Conservation (phyloP, 2,329 filamentous ascomycete genomes). For the Colletotrichum coccodes region DNA sequence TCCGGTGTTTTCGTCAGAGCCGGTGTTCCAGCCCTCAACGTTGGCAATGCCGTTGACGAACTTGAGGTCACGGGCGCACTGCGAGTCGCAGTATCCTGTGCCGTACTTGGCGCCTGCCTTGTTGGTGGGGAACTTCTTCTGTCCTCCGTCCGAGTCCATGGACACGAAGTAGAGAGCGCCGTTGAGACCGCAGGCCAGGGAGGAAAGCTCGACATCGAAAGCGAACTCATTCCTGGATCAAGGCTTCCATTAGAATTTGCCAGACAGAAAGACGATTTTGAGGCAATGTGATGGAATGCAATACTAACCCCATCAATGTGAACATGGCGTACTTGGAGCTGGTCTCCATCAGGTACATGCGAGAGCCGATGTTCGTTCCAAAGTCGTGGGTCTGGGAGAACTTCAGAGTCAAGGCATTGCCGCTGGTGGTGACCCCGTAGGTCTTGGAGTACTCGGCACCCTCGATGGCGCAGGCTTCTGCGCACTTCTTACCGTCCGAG, state of each 20-base stretch:
- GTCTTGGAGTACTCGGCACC: slow-evolving; percentile 56
- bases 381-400: slow-evolving; percentile 61
- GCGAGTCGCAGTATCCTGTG: slow-evolving; percentile 65
- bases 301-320: slow-evolving; percentile 41
- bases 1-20: slow-evolving; percentile 62
- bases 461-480: slow-evolving; percentile 57
- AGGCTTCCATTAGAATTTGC: too few species aligned
- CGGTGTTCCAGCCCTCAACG: slow-evolving; percentile 58
- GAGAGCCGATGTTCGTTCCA: slow-evolving; percentile 55
- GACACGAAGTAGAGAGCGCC: slow-evolving; percentile 70
- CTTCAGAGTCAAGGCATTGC: slow-evolving; percentile 59
- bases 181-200: slow-evolving; percentile 72
- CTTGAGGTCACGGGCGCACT: slow-evolving; percentile 61
- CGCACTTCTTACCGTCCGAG: slow-evolving; percentile 51
- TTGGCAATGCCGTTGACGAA: slow-evolving; percentile 64
- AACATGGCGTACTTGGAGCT: slow-evolving; percentile 69
- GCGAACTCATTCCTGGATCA: slow-evolving; percentile 70
- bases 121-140: slow-evolving; percentile 57
- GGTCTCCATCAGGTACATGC: slow-evolving; percentile 68
- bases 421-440: slow-evolving; percentile 60
- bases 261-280: too few species aligned
- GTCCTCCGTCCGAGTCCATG: slow-evolving; percentile 66
- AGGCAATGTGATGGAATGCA: not conserved
- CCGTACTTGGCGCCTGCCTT: slow-evolving; percentile 63
- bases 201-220: slow-evolving; percentile 74